Conservation (phyloP, 768 basidiomycete genomes). For the Calvatia gigantea region DNA sequence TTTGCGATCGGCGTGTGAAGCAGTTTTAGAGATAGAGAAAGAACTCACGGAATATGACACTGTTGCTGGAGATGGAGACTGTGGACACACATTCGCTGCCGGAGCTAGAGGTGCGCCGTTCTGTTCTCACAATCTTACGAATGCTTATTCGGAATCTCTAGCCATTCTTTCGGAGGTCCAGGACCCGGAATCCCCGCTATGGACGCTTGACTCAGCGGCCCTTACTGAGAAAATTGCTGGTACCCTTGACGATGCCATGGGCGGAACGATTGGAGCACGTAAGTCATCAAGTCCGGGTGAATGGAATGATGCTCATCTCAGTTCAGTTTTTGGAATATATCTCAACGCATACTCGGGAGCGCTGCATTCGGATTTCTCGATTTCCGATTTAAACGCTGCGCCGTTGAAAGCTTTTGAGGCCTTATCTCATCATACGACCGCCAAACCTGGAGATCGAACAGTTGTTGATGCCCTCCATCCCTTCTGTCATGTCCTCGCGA, state of each 20-base stretch:
- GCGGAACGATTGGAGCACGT: conserved; percentile 53
- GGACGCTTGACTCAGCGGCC: conserved; percentile 11
- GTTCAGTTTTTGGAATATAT: conserved; percentile 41
- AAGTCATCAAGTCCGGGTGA: conserved; percentile 18
- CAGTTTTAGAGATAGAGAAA: conserved; percentile 41
- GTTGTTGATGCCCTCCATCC: conserved; percentile 51
- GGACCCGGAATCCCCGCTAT: neutral
- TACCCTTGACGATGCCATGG: conserved; percentile 49
- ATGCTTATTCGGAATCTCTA: neutral
- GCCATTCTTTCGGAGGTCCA: neutral
- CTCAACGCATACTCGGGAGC: conserved; percentile 33
- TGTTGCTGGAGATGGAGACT: conserved; percentile 61
- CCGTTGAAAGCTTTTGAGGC: conserved; percentile 25
- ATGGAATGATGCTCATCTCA: neutral
- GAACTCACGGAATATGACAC: conserved; percentile 60
- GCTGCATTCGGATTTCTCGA: conserved; percentile 7
- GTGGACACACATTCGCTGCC: conserved; percentile 52
- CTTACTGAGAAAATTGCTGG: conserved; percentile 32
- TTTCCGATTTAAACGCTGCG: neutral
- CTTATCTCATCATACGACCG: conserved; percentile 42
- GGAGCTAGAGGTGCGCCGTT: conserved; percentile 35
- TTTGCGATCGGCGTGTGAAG: conserved; percentile 35
- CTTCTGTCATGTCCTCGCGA: conserved; percentile 34
- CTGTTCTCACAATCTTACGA: neutral
- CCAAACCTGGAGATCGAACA: conserved; percentile 52